A percentile compares a stretch with the other conserved stretches of the same genome.
Evolutionary conservation across 768 basidiomycete genomes (phyloP).

Genomic region (Podaxis sp.): DNA sequence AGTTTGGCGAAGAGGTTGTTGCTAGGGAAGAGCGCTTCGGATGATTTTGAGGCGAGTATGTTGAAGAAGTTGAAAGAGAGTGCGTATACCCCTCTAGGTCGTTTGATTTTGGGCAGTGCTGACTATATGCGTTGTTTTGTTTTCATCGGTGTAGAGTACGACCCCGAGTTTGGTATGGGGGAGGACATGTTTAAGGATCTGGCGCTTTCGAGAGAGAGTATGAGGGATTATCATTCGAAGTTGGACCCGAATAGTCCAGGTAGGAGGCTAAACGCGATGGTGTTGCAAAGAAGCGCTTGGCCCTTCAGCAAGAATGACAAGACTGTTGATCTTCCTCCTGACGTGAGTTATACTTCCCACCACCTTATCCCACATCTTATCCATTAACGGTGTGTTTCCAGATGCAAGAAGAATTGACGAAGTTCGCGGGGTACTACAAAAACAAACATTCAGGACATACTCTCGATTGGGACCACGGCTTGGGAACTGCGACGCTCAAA

Average conservation of each 20-base stretch:
- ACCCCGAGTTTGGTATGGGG: constrained; percentile 92
- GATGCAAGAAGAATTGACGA: constrained; percentile 70
- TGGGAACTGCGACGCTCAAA: constrained; percentile 77
- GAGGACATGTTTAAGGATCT: constrained; percentile 96
- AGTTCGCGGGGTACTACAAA: constrained; percentile 72
- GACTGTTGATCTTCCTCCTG: constrained; percentile 48
- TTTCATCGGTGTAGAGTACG: constrained; percentile 59
- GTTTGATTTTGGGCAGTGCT: neutral
- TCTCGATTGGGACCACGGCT: constrained; percentile 82
- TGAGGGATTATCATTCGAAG: constrained; percentile 59
- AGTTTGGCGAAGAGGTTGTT: constrained; percentile 84
- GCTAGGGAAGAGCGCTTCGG: constrained; percentile 78
- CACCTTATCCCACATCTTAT: neutral
- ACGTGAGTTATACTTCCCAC: constrained; percentile 29
- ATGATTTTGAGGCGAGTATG: constrained; percentile 83
- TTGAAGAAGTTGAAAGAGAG: constrained; percentile 82
- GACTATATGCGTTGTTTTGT: neutral
- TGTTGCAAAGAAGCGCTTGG: constrained; percentile 88
- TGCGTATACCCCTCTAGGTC: constrained; percentile 20
- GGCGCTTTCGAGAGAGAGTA: constrained; percentile 67
- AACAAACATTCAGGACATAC: constrained; percentile 69
- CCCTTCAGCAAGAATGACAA: constrained; percentile 60
- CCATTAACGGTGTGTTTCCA: constrained; percentile 23
- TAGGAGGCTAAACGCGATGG: constrained; percentile 64
- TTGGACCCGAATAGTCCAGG: constrained; percentile 31